These are phyloP conservation scores for Abortiporus biennis DNA, from an alignment of 1,284 basidiomycete species.

Conservation along the genomic window DNA sequence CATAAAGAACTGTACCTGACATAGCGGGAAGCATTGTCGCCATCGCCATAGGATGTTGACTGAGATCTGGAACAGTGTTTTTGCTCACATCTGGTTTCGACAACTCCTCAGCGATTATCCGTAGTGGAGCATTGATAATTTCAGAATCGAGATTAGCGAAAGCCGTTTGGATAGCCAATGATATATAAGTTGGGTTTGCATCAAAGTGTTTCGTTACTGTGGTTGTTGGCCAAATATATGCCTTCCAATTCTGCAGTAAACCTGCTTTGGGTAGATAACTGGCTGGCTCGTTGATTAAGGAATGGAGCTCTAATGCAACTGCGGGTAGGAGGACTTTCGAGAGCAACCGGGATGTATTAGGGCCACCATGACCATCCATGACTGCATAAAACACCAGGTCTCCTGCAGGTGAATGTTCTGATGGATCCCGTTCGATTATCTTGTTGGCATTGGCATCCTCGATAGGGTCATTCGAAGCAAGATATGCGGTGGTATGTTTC, in stretches of 20 bases:
- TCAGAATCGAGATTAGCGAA: constrained; percentile 78
- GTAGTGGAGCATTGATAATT: constrained; percentile 73
- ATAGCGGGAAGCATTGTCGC: constrained; percentile 76
- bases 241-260: constrained; percentile 34
- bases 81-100: constrained; percentile 34
- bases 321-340: constrained; percentile 84
- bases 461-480: constrained; percentile 85
- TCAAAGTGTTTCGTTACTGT: constrained; percentile 30
- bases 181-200: constrained; percentile 57
- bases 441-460: constrained; percentile 82
- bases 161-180: constrained; percentile 70
- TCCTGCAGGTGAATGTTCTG: constrained; percentile 50
- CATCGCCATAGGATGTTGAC: constrained; percentile 61
- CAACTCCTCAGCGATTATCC: constrained; percentile 57
- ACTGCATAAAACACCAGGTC: constrained; percentile 83
- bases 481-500: constrained; percentile 72
- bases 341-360: constrained; percentile 81
- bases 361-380: constrained; percentile 91
- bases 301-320: constrained; percentile 72
- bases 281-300: constrained; percentile 36
- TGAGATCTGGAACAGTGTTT: constrained; percentile 56
- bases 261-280: constrained; percentile 22
- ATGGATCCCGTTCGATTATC: constrained; percentile 58
- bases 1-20: constrained; percentile 42
- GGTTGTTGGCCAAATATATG: constrained; percentile 33